These are phyloP conservation scores for Leccinum sublutescens DNA, from an alignment of 768 basidiomycete species.

Conservation along the genomic window DNA sequence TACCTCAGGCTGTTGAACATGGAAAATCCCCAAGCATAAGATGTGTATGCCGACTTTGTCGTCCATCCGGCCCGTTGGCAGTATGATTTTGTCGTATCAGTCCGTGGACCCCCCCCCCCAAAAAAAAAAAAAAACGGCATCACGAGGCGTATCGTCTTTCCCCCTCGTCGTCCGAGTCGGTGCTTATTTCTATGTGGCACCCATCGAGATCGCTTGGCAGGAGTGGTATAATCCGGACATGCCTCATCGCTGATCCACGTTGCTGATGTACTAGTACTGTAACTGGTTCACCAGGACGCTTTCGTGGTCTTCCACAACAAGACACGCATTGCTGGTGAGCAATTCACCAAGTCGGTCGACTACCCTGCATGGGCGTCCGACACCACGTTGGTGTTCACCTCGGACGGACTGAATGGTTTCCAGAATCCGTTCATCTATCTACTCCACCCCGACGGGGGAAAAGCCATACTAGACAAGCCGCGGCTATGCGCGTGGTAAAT, in stretches of 20 bases:
- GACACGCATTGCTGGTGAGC: conserved; percentile 52
- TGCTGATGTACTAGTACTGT: conserved; percentile 37
- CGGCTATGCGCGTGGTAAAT: conserved; percentile 64
- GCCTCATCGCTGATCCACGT: conserved; percentile 62
- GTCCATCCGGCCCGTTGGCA: too few species aligned
- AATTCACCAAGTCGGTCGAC: conserved; percentile 40
- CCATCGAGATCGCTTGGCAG: conserved; percentile 57
- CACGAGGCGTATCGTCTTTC: conserved; percentile 49
- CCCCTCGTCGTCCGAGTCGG: conserved; percentile 53
- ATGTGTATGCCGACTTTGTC: too few species aligned
- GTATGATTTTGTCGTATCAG: conserved; percentile 52
- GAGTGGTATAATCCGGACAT: conserved; percentile 70
- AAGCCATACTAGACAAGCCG: conserved; percentile 65
- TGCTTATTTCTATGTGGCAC: conserved; percentile 31
- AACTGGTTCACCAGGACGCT: conserved; percentile 21
- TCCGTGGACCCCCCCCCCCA: conserved; percentile 36
- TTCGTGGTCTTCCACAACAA: conserved; percentile 29
- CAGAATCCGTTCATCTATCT: conserved; percentile 60
- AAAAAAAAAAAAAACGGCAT: conserved; percentile 20
- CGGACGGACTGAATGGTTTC: conserved; percentile 58
- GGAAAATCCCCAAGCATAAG: conserved; percentile 38
- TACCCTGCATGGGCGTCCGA: conserved; percentile 62
- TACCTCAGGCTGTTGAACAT: not conserved
- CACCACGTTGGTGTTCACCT: conserved; percentile 59
- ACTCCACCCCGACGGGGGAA: conserved; percentile 40